Conservation (phyloP, 208 protist genomes). For the Trypanosoma rangeli region DNA sequence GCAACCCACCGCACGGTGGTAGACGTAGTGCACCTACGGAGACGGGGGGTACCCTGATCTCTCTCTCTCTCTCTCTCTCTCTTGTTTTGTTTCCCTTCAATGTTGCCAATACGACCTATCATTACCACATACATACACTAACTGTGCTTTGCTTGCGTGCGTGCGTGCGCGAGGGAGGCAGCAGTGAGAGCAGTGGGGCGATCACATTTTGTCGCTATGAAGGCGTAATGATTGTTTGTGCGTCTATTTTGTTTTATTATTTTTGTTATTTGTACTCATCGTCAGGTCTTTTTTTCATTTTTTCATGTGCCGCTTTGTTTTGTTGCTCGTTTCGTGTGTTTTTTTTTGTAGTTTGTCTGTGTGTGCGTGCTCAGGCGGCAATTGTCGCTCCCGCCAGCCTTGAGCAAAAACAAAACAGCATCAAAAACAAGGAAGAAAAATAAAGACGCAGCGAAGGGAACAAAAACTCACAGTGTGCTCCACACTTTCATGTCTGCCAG, state of each 20-base stretch:
- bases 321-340: background rate
- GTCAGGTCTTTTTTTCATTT: slow-evolving; percentile 20
- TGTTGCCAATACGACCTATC: background rate
- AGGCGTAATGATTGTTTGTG: background rate
- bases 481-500: slow-evolving; percentile 66
- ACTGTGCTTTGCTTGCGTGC: background rate
- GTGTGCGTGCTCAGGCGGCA: background rate
- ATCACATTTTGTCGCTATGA: background rate
- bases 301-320: slow-evolving; percentile 12
- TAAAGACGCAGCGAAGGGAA: background rate
- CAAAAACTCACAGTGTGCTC: background rate
- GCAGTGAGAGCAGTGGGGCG: background rate
- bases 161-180: background rate
- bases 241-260: background rate
- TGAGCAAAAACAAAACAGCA: background rate
- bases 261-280: background rate
- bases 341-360: background rate
- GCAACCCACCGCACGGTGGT: background rate
- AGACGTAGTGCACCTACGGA: background rate
- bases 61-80: too few relatives aligned
- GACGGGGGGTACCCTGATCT: background rate
- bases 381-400: too few relatives aligned
- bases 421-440: background rate
- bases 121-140: background rate
- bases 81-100: background rate